Conservation (phyloP, 768 basidiomycete genomes). For the Termitomyces sp. region DNA sequence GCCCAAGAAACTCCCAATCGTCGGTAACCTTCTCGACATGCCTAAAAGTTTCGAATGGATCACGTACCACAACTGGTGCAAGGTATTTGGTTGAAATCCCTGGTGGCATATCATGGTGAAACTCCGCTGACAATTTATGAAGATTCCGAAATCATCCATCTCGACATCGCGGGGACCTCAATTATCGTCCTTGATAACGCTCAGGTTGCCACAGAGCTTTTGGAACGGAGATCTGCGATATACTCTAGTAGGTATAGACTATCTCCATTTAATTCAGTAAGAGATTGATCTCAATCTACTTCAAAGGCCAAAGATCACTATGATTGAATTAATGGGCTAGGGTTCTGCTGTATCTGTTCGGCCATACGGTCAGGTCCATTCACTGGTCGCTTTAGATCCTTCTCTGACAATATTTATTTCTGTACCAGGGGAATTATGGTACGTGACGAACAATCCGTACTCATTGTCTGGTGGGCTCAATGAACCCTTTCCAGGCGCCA, state of each 20-base stretch:
- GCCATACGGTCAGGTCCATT: conserved; percentile 10
- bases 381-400: background rate
- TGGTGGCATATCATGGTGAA: background rate
- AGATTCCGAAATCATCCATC: background rate
- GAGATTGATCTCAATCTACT: background rate
- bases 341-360: conserved; percentile 11
- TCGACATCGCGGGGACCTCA: background rate
- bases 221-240: conserved; percentile 18
- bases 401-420: background rate
- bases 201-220: conserved; percentile 11
- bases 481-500: conserved; percentile 14
- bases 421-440: conserved; percentile 7
- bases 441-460: background rate
- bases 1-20: background rate
- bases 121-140: background rate
- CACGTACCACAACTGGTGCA: background rate
- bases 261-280: background rate
- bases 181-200: background rate
- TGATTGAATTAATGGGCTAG: conserved; percentile 21
- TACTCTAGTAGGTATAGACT: conserved; percentile 11
- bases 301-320: conserved; percentile 7
- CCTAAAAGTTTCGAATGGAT: background rate
- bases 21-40: background rate
- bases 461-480: background rate
- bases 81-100: background rate